Base-by-base conservation (phyloP, 257 asterid species). In the Cordia subcordata region DNA sequence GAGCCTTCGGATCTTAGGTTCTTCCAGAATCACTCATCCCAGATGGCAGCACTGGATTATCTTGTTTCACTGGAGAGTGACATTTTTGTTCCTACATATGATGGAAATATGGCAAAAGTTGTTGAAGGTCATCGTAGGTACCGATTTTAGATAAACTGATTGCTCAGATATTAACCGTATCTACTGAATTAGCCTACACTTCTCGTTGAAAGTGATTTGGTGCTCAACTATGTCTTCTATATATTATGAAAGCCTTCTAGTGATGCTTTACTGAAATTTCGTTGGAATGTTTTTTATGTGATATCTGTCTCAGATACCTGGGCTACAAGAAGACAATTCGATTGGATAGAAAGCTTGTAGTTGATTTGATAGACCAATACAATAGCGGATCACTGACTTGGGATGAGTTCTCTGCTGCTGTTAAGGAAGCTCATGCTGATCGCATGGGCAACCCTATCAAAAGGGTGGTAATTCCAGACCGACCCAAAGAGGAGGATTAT, bases 71-170 rank as follows among this genome's bases (percentile, higher is more conserved):
- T 89, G 50, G 96, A 93, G 79, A 93, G 99, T 57, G 95, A 93
- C 69, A 83, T 89, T 53, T 93, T 89, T 70, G 89, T 85, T 62
- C 99, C 97, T 50, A 93, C 99, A 8, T 93, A 93, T 59, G 97
- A 89, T 58, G 99, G 99, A 50, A 93, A 93, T 73, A 93, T 93
- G 99, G 99, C 99, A 58, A 93, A 86, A 83, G 97, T 93, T 55
- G 99, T 93, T 53, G 99, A 89, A 87, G 99, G 99, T 19, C 97
- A 89, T 74, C 95, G 97, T 69, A 89, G 99, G 99, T 86, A 79
- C 53, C 65, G 21, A 27, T n/a, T 13, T 35, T 5, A 13, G 13
- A 4, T 9, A 44, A 37, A 38, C 42, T 18, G 12, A 4, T 33
- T 5, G n/a, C 20, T 27, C 16, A 3, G 37, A 9, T 35, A 14